Base-by-base conservation (phyloP, 371 early-diverging fungal genomes). In the Scutellospora calospora region DNA sequence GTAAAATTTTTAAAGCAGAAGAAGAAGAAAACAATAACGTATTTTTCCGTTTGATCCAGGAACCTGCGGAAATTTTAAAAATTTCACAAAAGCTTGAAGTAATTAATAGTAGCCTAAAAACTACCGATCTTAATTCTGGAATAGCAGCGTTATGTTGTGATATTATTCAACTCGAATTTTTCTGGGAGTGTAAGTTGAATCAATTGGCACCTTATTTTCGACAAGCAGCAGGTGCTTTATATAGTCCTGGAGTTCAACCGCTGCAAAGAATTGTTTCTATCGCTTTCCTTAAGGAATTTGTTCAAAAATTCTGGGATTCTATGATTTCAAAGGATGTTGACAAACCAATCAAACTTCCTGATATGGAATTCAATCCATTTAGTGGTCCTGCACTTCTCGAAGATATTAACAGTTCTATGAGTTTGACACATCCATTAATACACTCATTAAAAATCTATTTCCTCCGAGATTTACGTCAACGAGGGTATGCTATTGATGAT, bases 221-320 rank as follows among this genome's bases (percentile, higher is more conserved):
- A 31, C 12, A 77, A 49, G 65, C 76, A 16, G 62, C 33, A 18
- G 14, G 49, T 27, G 18, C 77, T 35, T 25, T 80, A 27, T 20
- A 55, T 31, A 27, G 29, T 35, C 41, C n/a, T 14, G 51, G 29
- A 8, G 9, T 60, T 31, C 20, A 60, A 63, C 38, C 62, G 8
- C 49, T 80, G 35, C 81, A 80, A 68, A 38, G 60, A 22, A 76
- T 80, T 33, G 33, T 18, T 45, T 59, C 76, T 16, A 63, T 80
- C 11, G 81, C 81, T n/a, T 76, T 75, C 12, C 33, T 80, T 18
- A 80, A 80, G 45, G 29, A 77, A 76, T 80, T 80, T 52, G 20
- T 35, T 20, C 38, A 18, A 25, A 35, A n/a, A 8, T 76, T 80
- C 27, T 52, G 77, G 31, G 25, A 57, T 4, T 29, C 29, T 29